Conservation (phyloP, 2,329 filamentous ascomycete species). For the Atkinsonella hypoxylon region DNA sequence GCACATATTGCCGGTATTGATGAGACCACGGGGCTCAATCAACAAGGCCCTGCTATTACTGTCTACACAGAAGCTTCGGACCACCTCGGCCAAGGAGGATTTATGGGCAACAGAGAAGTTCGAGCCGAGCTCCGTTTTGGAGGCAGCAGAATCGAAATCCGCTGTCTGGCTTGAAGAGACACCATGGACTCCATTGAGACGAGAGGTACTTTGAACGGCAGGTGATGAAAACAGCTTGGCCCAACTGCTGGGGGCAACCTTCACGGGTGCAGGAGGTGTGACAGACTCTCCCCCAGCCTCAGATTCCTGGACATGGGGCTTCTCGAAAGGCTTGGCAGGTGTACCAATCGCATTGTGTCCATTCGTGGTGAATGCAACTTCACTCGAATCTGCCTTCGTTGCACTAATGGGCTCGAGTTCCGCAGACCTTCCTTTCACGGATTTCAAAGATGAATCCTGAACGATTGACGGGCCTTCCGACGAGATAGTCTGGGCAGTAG, state of each 20-base stretch:
- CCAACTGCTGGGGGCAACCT: slow-evolving; percentile 26
- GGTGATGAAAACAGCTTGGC: slow-evolving; percentile 27
- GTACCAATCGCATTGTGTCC: slow-evolving; percentile 4
- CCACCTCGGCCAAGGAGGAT: slow-evolving; percentile 61
- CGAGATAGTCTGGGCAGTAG: not conserved
- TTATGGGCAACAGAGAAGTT: slow-evolving; percentile 33
- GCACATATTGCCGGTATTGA: slow-evolving; percentile 98
- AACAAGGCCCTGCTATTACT: slow-evolving; percentile 60
- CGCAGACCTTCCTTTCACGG: not conserved
- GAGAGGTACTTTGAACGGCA: slow-evolving; percentile 11
- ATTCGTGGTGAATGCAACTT: not conserved
- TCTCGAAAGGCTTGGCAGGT: slow-evolving; percentile 14
- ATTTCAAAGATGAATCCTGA: not conserved
- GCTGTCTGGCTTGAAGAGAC: slow-evolving; percentile 15
- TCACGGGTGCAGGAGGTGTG: slow-evolving; percentile 13
- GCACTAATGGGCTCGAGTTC: not conserved
- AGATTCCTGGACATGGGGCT: slow-evolving; percentile 10
- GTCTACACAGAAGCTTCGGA: slow-evolving; percentile 60
- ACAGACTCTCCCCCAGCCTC: slow-evolving; percentile 9
- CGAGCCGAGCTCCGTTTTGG: slow-evolving; percentile 12
- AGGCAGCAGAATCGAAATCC: slow-evolving; percentile 8
- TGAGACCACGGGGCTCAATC: slow-evolving; percentile 81
- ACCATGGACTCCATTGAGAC: slow-evolving; percentile 16
- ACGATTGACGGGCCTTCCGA: slow-evolving; percentile 6
- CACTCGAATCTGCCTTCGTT: not conserved